These are phyloP conservation scores for Sambucus nigra DNA, from an alignment of 129 eudicot genomes.

Conservation along the genomic window DNA sequence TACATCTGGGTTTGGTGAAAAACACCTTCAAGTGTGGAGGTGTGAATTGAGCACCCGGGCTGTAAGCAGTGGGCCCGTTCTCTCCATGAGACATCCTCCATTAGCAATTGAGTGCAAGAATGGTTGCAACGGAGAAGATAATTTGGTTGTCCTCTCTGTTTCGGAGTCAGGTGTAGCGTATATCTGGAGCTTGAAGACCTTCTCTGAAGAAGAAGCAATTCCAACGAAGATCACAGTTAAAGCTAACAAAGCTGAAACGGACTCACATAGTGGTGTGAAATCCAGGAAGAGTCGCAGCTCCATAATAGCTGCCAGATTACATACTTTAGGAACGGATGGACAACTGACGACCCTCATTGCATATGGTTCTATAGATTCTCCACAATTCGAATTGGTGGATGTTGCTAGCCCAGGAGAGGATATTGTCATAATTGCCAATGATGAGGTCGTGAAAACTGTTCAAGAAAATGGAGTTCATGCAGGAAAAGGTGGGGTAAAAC, in stretches of 20 bases:
- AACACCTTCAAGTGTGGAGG: slow-evolving; percentile 35
- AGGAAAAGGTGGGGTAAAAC: slow-evolving; percentile 27
- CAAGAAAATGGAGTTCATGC: slow-evolving; percentile 20
- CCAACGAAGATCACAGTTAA: slow-evolving; percentile 40
- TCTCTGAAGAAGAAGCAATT: slow-evolving; percentile 22
- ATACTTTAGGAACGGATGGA: slow-evolving; percentile 19
- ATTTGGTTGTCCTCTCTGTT: slow-evolving; percentile 36
- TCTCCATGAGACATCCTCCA: slow-evolving; percentile 45
- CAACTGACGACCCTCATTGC: slow-evolving; percentile 16
- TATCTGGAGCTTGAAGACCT: slow-evolving; percentile 36
- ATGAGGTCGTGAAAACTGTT: slow-evolving; percentile 11
- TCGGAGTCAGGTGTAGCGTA: slow-evolving; percentile 39
- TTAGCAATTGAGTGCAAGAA: slow-evolving; percentile 35
- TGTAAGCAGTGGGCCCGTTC: slow-evolving; percentile 27
- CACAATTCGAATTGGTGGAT: slow-evolving; percentile 26
- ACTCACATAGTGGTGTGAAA: slow-evolving; percentile 13
- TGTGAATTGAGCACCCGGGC: slow-evolving; percentile 11
- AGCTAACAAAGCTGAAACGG: slow-evolving; percentile 15
- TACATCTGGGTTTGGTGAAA: slow-evolving; percentile 32
- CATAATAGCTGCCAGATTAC: slow-evolving; percentile 38
- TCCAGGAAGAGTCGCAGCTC: slow-evolving; percentile 21
- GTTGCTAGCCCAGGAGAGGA: slow-evolving; percentile 36
- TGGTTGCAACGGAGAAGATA: slow-evolving; percentile 24
- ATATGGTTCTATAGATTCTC: slow-evolving; percentile 34
- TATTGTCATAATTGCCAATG: slow-evolving; percentile 22